Evolutionary conservation across 805 yeast genomes (phyloP), one percentile per base, ranked within the genome.

Genomic region (Metschnikowia aberdeeniae): DNA sequence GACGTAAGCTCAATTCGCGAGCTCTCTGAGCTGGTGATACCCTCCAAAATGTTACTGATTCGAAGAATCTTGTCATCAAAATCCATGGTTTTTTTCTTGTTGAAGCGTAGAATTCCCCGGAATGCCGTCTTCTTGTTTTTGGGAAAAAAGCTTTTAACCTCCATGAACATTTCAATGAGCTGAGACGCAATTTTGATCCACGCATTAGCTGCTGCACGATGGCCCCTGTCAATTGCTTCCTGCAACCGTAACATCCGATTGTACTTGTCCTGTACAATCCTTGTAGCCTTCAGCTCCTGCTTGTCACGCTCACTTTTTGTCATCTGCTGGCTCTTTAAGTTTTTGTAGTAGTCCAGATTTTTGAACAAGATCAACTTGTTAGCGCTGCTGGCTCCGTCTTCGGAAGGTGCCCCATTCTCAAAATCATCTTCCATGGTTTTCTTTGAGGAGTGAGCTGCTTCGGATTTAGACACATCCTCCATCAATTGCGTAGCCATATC

Each of bases 171-270:
- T 57, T 89, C 95, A 34, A 92, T 80, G 41, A 93, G 72, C 53
- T 86, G 95, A 2, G 87, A 78, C 0, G 92, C 96, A 5, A 82
- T 69, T 49, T 88, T 87, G 52, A 87, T 75, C 98, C 98, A 93
- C 1, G 87, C 78, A 6, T 76, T 71, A 2, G 81, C 75, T 0
- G 93, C 86, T n/a, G 79, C 80, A 12, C 62, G 66, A 50, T 82
- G 84, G 12, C 65, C 60, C 19, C 51, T 50, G 27, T 52, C 52
- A 5, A 66, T 59, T 9, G 67, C 62, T 7, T 60, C 68, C 46
- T 64, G 65, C 41, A 84, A 72, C 43, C 83, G 69, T 14, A 72
- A 67, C 61, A 85, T 68, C 49, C 84, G 70, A 11, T 75, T 72
- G 56, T 67, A 80, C 47, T 76, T 81, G 43, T 79, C 81, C 14